Evolutionary conservation across 441 rosid species (phyloP).

Genomic region (Adansonia madagascariensis): DNA sequence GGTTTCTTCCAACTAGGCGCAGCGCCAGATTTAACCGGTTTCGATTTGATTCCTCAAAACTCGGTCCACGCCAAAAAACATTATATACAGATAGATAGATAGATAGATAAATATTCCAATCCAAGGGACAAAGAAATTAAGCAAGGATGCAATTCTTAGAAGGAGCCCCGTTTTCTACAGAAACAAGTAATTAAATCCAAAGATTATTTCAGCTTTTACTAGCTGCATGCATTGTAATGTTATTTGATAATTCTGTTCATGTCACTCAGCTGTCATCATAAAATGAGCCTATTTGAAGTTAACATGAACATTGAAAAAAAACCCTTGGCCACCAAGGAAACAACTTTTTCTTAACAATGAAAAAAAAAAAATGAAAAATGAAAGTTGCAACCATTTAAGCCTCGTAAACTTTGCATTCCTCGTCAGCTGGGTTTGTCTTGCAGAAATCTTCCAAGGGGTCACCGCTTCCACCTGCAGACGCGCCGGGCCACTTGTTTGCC

Average conservation of each 20-base stretch:
- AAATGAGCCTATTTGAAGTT: conserved; percentile 20
- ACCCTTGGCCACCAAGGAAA: neutral
- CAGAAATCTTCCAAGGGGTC: conserved; percentile 96
- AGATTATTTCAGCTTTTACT: conserved; percentile 4
- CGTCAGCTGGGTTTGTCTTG: conserved; percentile 78
- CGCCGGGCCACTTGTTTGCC: conserved; percentile 88
- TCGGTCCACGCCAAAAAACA: neutral
- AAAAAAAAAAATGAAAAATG: neutral
- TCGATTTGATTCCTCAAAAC: too few relatives aligned
- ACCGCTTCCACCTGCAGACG: conserved; percentile 58
- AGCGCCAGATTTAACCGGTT: neutral
- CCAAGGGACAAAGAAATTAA: too few relatives aligned
- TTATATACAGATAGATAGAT: neutral
- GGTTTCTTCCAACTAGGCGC: too few relatives aligned
- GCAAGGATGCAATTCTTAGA: neutral
- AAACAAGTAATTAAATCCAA: neutral
- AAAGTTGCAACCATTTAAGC: neutral
- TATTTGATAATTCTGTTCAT: conserved; percentile 23
- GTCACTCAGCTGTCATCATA: conserved; percentile 26
- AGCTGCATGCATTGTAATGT: neutral
- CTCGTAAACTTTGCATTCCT: conserved; percentile 64
- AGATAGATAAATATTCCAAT: too few relatives aligned
- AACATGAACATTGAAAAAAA: conserved; percentile 11
- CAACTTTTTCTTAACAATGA: too few relatives aligned
- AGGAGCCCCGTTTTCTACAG: neutral